A percentile compares a stretch with the other conserved stretches of the same genome.
These are phyloP conservation scores for Lanmaoa rubissima DNA, from an alignment of 768 basidiomycete genomes.

Conservation along the genomic window DNA sequence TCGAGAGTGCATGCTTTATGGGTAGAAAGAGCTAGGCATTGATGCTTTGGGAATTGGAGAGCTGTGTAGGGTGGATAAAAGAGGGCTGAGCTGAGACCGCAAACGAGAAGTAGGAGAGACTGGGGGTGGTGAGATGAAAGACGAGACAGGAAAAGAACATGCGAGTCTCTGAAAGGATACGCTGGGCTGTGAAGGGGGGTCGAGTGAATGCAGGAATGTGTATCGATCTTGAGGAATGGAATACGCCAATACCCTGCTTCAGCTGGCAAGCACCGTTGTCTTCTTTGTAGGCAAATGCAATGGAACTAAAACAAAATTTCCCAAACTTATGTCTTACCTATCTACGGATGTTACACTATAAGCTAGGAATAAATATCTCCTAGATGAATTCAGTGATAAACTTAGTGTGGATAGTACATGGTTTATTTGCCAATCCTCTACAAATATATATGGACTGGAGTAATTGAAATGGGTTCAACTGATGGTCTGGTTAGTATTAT, in stretches of 20 bases:
- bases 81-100: conserved; percentile 8
- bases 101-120: conserved; percentile 34
- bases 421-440: too few relatives aligned
- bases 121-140: conserved; percentile 56
- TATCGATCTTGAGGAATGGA: conserved; percentile 36
- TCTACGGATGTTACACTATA: too few relatives aligned
- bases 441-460: too few relatives aligned
- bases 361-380: too few relatives aligned
- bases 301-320: too few relatives aligned
- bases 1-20: conserved; percentile 49
- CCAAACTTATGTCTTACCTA: too few relatives aligned
- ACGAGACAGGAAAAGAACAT: conserved; percentile 56
- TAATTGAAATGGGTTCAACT: too few relatives aligned
- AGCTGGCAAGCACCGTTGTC: conserved; percentile 28
- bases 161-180: conserved; percentile 51
- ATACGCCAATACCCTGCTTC: conserved; percentile 21
- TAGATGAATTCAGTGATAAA: too few relatives aligned
- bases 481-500: too few relatives aligned
- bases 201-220: conserved; percentile 44
- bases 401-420: too few relatives aligned
- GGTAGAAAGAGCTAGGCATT: conserved; percentile 57
- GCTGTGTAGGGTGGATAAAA: conserved; percentile 12
- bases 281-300: too few relatives aligned
- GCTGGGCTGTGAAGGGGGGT: conserved; percentile 38
- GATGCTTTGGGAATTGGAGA: conserved; percentile 37